Conservation (phyloP, 805 yeast species). For the Blastobotrys mokoenaii region DNA sequence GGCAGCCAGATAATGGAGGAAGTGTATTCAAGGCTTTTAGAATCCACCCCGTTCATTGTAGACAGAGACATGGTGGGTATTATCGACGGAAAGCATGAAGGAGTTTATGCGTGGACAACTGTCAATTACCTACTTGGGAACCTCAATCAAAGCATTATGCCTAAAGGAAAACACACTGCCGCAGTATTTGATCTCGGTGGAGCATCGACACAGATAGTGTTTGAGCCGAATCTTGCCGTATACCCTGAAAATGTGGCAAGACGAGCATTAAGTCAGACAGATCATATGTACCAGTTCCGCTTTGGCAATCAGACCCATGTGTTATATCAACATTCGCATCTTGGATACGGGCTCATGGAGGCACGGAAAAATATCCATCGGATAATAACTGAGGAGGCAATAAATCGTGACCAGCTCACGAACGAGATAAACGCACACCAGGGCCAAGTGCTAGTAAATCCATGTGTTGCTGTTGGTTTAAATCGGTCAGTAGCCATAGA, state of each 20-base stretch:
- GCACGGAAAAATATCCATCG: constrained; percentile 79
- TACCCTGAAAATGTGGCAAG: constrained; percentile 47
- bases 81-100: constrained; percentile 96
- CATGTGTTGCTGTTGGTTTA: constrained; percentile 84
- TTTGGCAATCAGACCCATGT: constrained; percentile 77
- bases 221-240: constrained; percentile 52
- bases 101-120: constrained; percentile 98
- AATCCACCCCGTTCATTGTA: constrained; percentile 12
- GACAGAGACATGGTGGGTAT: constrained; percentile 66
- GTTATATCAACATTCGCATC: constrained; percentile 87
- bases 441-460: constrained; percentile 47
- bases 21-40: constrained; percentile 39
- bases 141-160: constrained; percentile 38
- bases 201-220: constrained; percentile 97
- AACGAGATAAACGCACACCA: constrained; percentile 35
- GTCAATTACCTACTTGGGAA: constrained; percentile 89
- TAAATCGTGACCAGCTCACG: constrained; percentile 20
- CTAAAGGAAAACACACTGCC: constrained; percentile 61
- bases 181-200: constrained; percentile 98
- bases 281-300: constrained; percentile 68
- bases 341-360: constrained; percentile 93
- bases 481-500: constrained; percentile 54
- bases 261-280: constrained; percentile 61
- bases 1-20: constrained; percentile 63
- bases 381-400: constrained; percentile 41